Base-by-base conservation (phyloP, 169 alveolate species). In the Besnoitia besnoiti region DNA sequence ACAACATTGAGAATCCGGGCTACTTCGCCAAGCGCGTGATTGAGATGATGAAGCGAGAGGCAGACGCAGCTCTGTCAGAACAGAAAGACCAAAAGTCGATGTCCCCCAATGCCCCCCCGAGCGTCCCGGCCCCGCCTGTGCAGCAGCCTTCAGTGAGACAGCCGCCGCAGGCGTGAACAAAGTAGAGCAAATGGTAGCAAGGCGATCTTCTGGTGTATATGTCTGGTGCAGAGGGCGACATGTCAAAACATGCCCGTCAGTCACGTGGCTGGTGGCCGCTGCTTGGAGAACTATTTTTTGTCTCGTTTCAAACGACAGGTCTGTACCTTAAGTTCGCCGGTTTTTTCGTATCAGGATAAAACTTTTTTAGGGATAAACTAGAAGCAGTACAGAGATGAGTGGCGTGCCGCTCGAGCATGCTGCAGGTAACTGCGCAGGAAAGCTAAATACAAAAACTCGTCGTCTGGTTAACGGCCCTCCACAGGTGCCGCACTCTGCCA, bases 1-100 rank as follows among this genome's bases (percentile, higher is more conserved):
- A 97, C 92, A 91, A 91, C 79, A 94, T 97, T 46, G 97, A 97
- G 91, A 97, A 97, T 85, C 96, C 98, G 0, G 96, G 97, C 27
- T 77, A 80, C 61, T 97, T 97, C 90, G 98, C 98, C 35, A 94
- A 94, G 89, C 76, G 96, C 55, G 96, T 97, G 55, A 90, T 96
- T 27, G 93, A 94, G 49, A 80, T 97, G 95, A 96, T 97, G 98
- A 96, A 94, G 77, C 92, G 94, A 59, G 97, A 96, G 85, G 98
- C 98, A 0, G 95, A 93, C 27, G 59, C 85, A 27, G 90, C 85
- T 85, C 90, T 94, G 47, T 84, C 61, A 85, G 73, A 44, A 77
- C 55, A 37, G 55, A 8, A 77, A 5, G 40, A 77, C 24, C 80
- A 67, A 30, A 35, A 19, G 39, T n/a, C 80, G 10, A 42, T 33